These are phyloP conservation scores for Geosiphon pyriformis DNA, from an alignment of 192 early-diverging fungal species.

Conservation along the genomic window DNA sequence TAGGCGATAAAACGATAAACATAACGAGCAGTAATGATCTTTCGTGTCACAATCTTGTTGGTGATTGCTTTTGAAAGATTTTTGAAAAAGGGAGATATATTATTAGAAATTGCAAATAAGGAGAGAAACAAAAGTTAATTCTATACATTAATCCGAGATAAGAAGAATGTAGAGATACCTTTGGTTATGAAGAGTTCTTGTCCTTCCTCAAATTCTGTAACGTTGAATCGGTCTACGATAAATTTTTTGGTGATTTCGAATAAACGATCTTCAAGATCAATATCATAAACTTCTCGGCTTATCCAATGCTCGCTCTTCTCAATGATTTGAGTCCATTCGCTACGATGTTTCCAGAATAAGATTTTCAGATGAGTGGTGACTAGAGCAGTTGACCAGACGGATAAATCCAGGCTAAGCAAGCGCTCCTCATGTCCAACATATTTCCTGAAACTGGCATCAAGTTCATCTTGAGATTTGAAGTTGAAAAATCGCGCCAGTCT, in stretches of 20 bases:
- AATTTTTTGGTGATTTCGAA: conserved; percentile 6
- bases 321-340: conserved; percentile 6
- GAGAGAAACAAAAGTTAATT: not conserved
- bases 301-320: conserved; percentile 12
- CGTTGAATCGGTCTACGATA: conserved; percentile 1
- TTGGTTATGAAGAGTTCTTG: not conserved
- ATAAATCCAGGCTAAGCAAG: not conserved
- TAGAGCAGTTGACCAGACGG: conserved; percentile 8
- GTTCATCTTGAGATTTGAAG: conserved; percentile 1
- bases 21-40: not conserved
- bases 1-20: not conserved
- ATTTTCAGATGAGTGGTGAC: not conserved
- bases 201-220: not conserved
- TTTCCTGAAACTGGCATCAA: not conserved
- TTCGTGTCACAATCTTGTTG: conserved; percentile 2
- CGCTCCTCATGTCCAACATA: not conserved
- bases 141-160: not conserved
- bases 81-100: too few species aligned
- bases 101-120: too few species aligned
- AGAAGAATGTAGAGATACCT: not conserved
- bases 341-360: conserved; percentile 14
- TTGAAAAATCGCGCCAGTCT: conserved; percentile 12
- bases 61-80: too few species aligned
- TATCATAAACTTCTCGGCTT: conserved; percentile 4
- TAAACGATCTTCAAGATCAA: conserved; percentile 15